phyloP scores from a whole-genome alignment of 805 yeast genomes.

The Metschnikowia arizonensis region DNA sequence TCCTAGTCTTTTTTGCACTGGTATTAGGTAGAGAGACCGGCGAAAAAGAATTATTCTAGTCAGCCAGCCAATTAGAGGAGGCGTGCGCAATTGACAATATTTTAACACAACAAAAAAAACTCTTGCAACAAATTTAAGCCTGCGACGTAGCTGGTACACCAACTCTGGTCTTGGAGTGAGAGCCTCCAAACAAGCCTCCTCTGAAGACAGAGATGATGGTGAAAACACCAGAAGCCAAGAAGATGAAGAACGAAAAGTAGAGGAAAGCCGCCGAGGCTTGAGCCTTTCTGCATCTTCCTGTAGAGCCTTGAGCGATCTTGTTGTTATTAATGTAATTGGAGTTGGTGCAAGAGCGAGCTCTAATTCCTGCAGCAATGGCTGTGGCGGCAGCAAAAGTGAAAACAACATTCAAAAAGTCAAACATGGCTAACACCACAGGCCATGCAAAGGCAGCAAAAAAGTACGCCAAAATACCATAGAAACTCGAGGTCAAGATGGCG shows the following conservation, averaged over 20 bases:
- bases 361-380: slow-evolving; percentile 86
- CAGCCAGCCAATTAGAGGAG: neutral
- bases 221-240: slow-evolving; percentile 61
- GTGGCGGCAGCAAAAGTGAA: slow-evolving; percentile 95
- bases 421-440: slow-evolving; percentile 69
- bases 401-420: slow-evolving; percentile 85
- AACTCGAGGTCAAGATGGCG: slow-evolving; percentile 72
- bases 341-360: slow-evolving; percentile 83
- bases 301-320: slow-evolving; percentile 67
- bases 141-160: slow-evolving; percentile 91
- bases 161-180: slow-evolving; percentile 55
- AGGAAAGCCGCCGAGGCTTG: slow-evolving; percentile 82
- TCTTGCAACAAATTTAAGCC: slow-evolving; percentile 50
- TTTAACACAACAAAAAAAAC: slow-evolving; percentile 2
- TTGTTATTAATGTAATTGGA: slow-evolving; percentile 61
- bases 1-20: neutral
- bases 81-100: neutral
- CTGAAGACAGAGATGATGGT: slow-evolving; percentile 52
- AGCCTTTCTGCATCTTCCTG: slow-evolving; percentile 90
- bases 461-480: slow-evolving; percentile 77
- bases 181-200: slow-evolving; percentile 45
- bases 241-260: slow-evolving; percentile 76
- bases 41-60: neutral
- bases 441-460: slow-evolving; percentile 77
- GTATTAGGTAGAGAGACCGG: slow-evolving; percentile 3